Base-by-base conservation (phyloP, 1,284 basidiomycete species). In the Kalmanozyma brasiliensis region DNA sequence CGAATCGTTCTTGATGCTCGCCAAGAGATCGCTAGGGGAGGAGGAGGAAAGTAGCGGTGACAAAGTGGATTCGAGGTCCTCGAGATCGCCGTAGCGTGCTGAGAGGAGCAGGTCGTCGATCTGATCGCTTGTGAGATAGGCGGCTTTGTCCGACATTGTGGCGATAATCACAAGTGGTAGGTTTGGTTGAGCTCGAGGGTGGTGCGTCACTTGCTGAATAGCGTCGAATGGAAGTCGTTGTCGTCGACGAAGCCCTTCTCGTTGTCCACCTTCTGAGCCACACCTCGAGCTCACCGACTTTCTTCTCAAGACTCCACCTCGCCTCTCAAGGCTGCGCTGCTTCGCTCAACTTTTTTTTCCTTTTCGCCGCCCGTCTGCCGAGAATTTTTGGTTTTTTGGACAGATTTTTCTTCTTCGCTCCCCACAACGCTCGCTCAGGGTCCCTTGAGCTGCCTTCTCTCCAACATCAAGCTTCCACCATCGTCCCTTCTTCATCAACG, bases 41-140 rank as follows among this genome's bases (percentile, higher is more conserved):
- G 47, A 30, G 8, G 35, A 22, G 8, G 48, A 20, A 10, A 64
- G 17, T 10, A 77, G 46, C 10, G 72, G 52, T 1, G 64, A 35
- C 20, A 79, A 38, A 1, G 53, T 49, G 23, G 61, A 46, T 26
- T 66, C 37, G 8, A 79, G 58, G 9, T 76, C 76, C 17, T 74
- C 71, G 14, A 67, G 32, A 46, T 82, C 79, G 14, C 79, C 79
- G 19, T 71, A 69, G 8, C 80, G 73, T 8, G 78, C 79, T 44
- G 62, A 66, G 52, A 73, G 79, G 20, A 82, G 77, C 22, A 82
- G 62, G 19, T 81, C 78, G 58, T 81, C 79, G 36, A 75, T 61
- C 41, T 79, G 65, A 32, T 78, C 78, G 35, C 60, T 44, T 13
- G 58, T 62, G 24, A 71, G 58, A 4, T 53, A 46, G 14, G 67